Conservation (phyloP, 257 asterid species). For the Solanum arcanum region DNA sequence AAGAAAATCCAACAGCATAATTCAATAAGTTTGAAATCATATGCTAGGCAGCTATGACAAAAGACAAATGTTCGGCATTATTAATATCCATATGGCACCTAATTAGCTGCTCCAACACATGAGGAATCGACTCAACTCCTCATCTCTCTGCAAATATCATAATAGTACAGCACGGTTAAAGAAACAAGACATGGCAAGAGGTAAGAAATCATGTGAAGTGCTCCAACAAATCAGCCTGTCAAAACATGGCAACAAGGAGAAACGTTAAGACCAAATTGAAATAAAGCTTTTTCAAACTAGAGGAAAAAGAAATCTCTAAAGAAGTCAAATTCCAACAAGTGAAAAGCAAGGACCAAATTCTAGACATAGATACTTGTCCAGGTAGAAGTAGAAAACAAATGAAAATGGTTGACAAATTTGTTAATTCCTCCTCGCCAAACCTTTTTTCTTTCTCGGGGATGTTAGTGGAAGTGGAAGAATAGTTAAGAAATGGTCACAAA, state of each 20-base stretch:
- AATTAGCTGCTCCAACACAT: constrained; percentile 21
- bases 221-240: constrained; percentile 95
- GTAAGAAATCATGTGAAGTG: constrained; percentile 76
- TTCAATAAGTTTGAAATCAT: constrained; percentile 10
- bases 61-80: constrained; percentile 39
- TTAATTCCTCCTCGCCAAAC: not conserved
- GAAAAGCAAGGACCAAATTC: constrained; percentile 7
- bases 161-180: constrained; percentile 90
- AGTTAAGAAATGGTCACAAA: not conserved
- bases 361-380: constrained; percentile 21
- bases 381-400: not conserved
- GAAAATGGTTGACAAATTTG: not conserved
- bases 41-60: constrained; percentile 29
- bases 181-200: constrained; percentile 81
- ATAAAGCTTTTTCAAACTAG: not conserved
- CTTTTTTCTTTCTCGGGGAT: not conserved
- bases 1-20: constrained; percentile 9
- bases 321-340: not conserved
- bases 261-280: constrained; percentile 6
- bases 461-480: not conserved
- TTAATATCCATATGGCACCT: constrained; percentile 22
- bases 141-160: constrained; percentile 58
- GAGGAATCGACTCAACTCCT: constrained; percentile 21
- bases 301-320: not conserved
- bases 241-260: constrained; percentile 34